phyloP scores from a whole-genome alignment of 2,329 filamentous ascomycete species.

The Diaporthe sp. region DNA sequence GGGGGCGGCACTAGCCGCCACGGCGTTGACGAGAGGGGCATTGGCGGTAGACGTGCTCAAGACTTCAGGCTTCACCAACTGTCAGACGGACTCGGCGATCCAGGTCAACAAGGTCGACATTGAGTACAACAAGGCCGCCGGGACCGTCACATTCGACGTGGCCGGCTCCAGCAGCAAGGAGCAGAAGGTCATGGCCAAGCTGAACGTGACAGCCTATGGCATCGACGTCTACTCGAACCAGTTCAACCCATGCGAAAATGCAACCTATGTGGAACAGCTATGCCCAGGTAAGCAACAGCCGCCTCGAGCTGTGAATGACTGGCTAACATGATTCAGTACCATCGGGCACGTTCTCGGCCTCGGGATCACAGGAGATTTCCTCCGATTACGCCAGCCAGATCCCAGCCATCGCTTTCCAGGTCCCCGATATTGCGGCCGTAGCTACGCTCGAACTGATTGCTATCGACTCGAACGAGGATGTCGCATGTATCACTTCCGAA shows the following conservation, averaged over 20 bases:
- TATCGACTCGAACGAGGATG: conserved; percentile 66
- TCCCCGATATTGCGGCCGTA: conserved; percentile 90
- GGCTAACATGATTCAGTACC: conserved; percentile 70
- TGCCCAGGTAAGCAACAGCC: conserved; percentile 78
- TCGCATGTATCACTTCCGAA: conserved; percentile 86
- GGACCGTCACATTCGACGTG: conserved; percentile 84
- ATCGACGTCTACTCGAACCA: conserved; percentile 81
- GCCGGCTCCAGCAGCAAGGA: conserved; percentile 79
- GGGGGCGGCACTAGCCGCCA: conserved; percentile 51
- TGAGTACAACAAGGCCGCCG: conserved; percentile 81
- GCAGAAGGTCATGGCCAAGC: conserved; percentile 84
- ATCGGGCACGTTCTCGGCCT: conserved; percentile 78
- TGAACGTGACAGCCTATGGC: conserved; percentile 89
- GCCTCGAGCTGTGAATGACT: not conserved
- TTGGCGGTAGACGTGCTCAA: conserved; percentile 80
- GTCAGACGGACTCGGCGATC: conserved; percentile 72
- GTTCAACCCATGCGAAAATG: conserved; percentile 85
- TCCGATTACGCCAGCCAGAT: conserved; percentile 80
- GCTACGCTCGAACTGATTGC: conserved; percentile 83
- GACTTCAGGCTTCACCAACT: conserved; percentile 85
- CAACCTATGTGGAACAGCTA: conserved; percentile 77
- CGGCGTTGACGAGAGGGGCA: conserved; percentile 60
- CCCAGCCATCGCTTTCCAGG: conserved; percentile 87
- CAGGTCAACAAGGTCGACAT: conserved; percentile 82
- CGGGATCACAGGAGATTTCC: conserved; percentile 80